Evolutionary conservation across 2,329 filamentous ascomycete genomes (phyloP), one percentile per base, ranked within the genome.

Genomic region (Fusarium xyrophilum): DNA sequence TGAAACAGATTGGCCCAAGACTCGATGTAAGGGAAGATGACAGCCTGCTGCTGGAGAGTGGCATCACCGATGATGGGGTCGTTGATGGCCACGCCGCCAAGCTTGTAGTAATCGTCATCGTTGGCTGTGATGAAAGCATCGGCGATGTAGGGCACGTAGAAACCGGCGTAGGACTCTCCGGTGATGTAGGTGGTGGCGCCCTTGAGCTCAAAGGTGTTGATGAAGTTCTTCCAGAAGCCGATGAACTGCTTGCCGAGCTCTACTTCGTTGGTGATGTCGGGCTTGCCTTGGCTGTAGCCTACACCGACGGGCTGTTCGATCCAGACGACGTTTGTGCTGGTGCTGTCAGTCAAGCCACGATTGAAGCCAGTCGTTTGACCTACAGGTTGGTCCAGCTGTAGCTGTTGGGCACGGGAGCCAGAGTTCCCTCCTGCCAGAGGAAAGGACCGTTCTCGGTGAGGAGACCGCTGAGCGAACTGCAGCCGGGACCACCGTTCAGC

Each of bases 401-500:
- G 0, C 86, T 83, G 74, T 93, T 93, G 44, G 82, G 79, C 0
- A 88, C 82, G 0, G 91, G 91, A 21, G 83, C 82, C 57, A 83
- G 85, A 2, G 90, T 94, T 35, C 92, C 92, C 15, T 87, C 83
- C 74, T 90, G 86, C 89, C 90, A 92, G 8, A 85, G 60, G 72
- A 93, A 90, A 0, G 91, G 90, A 1, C 92, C 91, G 71, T 93
- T 94, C 71, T 95, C 92, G 52, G 92, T 90, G 13, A 95, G 76
- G 3, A 94, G 32, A 17, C 72, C 72, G 7, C 66, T 72, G 1
- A 74, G 66, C 17, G 72, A 74, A 43, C 72, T 74, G 43, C 72
- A 74, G 13, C 72, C 72, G 1, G 72, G 72, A 3, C 72, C 72
- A 53, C 72, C 72, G 9, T 74, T 74, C 33, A 81, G 11, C 90